Base-by-base conservation (phyloP, 768 basidiomycete genomes). In the Boletus vermiculosoides region DNA sequence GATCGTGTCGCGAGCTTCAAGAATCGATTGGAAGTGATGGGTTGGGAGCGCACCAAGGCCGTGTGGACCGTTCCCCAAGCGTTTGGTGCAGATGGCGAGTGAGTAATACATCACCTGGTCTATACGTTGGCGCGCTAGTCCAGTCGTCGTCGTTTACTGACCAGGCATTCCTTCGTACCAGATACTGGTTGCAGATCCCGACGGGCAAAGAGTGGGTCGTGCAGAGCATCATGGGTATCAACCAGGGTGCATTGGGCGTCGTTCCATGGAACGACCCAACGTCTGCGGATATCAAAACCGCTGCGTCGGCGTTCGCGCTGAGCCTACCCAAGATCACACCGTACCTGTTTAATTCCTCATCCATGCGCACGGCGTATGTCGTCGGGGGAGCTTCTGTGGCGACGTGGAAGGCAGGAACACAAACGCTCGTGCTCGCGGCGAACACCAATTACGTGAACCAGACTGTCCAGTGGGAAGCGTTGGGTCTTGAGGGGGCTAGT, bases 1-100 rank as follows among this genome's bases (percentile, higher is more conserved):
- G 77, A 75, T 0, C 77, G 89, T 33, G 83, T 90, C 76, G 83
- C 88, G 49, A 78, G 85, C 56, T 90, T 86, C 71, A 72, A 72
- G 47, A 73, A 83, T 48, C 77, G 88, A 22, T 63, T 86, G 16
- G 79, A 82, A 57, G 76, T 81, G 47, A 80, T 86, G 59, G 87
- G 86, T 2, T 87, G 87, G 84, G 84, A 85, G 60, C 74, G 82
- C 12, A 82, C 78, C 6, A 85, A 88, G 66, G 80, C 86, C 1
- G 78, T 90, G 0, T 92, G 90, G 91, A 83, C 85, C 2, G 90
- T 92, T 1, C 87, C 89, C 0, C 90, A 92, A 70, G 89, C 80
- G 0, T 92, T 92, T 65, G 87, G 88, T 28, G 66, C 28, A 4
- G 63, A 15, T 7, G 16, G 37, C 52, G 47, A 59, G 62, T 67